Evolutionary conservation across 225 moss, liverwort and hornwort species (phyloP), one percentile per base, ranked within the genome.

Genomic region (Marchantia paleacea): DNA sequence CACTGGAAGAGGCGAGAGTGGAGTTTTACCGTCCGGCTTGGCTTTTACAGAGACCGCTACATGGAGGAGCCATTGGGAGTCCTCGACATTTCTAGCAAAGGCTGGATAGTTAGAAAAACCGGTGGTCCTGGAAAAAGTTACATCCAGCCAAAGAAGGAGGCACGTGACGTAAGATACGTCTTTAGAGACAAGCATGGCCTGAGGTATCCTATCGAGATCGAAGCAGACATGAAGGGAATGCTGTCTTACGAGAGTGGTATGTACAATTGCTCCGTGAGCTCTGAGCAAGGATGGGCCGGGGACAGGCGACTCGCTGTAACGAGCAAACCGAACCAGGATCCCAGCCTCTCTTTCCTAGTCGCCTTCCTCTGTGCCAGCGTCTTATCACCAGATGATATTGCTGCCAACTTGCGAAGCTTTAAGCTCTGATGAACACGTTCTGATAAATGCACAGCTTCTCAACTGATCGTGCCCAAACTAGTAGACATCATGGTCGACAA

Each of bases 21-120:
- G 87, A 83, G 26, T 50, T 88, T 88, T 77, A 81, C 87, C 26
- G 70, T 85, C 19, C 82, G 87, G 29, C 31, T 88, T 22, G 87
- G 85, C 19, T 88, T 88, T 70, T 88, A 88, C 57, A 73, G 85
- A 57, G 87, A 88, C 68, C 73, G 87, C 29, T 88, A 85, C 75
- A 85, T 88, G 87, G 87, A 88, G 75, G 87, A 88, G 60, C 85
- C 87, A 66, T 75, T 88, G 8, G 87, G 87, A 22, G 85, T 88
- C 19, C 85, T 88, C 63, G 87, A 88, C 28, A 84, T 88, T 24
- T 80, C 85, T 50, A 80, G 84, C 78, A 88, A 88, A 78, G 87
- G 87, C 18, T 88, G 87, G 87, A 50, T 88, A 60, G 65, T 85
- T 7, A 79, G 75, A 31, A 88, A 88, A 75, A 83, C 78, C 18